Conservation (phyloP, 2,329 filamentous ascomycete genomes). For the Fusarium euwallaceae region DNA sequence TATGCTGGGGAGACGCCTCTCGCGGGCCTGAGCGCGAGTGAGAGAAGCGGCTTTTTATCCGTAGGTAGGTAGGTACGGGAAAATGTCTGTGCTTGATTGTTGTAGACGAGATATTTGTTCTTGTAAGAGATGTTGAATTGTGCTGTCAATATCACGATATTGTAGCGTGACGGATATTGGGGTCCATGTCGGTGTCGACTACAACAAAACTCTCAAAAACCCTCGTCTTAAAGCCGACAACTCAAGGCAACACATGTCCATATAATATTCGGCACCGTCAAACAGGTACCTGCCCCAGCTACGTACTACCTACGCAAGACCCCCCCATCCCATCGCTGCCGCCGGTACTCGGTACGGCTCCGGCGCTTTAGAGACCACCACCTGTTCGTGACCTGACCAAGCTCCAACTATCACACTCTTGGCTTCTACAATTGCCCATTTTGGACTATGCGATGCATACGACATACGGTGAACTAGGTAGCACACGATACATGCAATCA, state of each 20-base stretch:
- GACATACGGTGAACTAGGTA: neutral
- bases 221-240: neutral
- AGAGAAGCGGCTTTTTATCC: conserved; percentile 35
- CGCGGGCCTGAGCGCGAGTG: conserved; percentile 13
- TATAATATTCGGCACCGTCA: neutral
- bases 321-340: neutral
- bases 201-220: neutral
- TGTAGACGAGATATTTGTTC: neutral
- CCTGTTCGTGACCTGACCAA: conserved; percentile 18
- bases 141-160: neutral
- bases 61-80: neutral
- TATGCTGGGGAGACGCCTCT: conserved; percentile 39
- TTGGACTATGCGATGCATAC: neutral
- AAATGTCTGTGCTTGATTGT: conserved; percentile 13
- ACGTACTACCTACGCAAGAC: neutral
- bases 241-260: neutral
- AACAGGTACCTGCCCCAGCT: conserved; percentile 1
- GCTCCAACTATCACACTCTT: conserved; percentile 9
- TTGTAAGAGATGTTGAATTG: neutral
- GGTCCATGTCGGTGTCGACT: neutral
- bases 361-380: conserved; percentile 27
- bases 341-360: conserved; percentile 29
- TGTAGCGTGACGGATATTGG: neutral
- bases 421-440: neutral
- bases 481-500: neutral